phyloP scores from a whole-genome alignment of 148 eudicot genomes.

The Cornus controversa region DNA sequence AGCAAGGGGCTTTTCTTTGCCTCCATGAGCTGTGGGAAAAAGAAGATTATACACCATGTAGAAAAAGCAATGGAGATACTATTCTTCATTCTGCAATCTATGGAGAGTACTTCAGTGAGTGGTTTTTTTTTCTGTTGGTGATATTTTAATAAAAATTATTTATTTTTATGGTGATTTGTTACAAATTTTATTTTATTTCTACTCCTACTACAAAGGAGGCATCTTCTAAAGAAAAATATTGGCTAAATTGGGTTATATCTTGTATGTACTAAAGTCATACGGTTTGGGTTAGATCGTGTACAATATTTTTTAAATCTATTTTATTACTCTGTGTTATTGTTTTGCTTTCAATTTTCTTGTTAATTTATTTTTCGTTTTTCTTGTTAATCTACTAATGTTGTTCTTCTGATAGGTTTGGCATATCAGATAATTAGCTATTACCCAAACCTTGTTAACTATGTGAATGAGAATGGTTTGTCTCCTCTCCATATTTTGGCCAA shows the following conservation, averaged over 20 bases:
- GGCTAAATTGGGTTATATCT: too few relatives aligned
- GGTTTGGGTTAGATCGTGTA: too few relatives aligned
- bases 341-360: too few relatives aligned
- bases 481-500: slow-evolving; percentile 21
- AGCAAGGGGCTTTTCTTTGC: neutral
- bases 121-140: neutral
- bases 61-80: slow-evolving; percentile 13
- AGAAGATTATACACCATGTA: neutral
- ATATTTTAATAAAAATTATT: too few relatives aligned
- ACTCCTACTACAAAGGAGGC: too few relatives aligned
- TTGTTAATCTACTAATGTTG: neutral
- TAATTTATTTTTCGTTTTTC: too few relatives aligned
- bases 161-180: too few relatives aligned
- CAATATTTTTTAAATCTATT: too few relatives aligned
- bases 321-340: too few relatives aligned
- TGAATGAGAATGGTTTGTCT: slow-evolving; percentile 9
- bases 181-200: too few relatives aligned
- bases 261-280: too few relatives aligned
- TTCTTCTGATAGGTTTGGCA: slow-evolving; percentile 9
- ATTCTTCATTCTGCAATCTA: slow-evolving; percentile 15
- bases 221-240: too few relatives aligned
- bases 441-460: neutral
- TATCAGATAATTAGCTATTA: slow-evolving; percentile 5
- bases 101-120: slow-evolving; percentile 19
- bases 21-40: neutral